Conservation (phyloP, 441 rosid genomes). For the Capsella rubella region DNA sequence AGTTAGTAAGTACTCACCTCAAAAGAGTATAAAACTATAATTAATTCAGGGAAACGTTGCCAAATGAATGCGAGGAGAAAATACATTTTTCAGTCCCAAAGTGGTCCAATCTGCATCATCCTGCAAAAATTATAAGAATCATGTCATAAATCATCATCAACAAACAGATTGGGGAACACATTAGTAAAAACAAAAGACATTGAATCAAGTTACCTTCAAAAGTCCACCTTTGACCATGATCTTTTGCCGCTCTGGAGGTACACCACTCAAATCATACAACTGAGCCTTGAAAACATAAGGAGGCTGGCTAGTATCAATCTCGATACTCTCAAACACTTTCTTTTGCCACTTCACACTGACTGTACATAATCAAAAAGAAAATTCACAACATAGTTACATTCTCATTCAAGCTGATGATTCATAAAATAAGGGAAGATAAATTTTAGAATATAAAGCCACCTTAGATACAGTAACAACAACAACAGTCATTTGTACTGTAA, state of each 20-base stretch:
- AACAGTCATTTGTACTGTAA: no score
- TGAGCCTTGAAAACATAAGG: constrained; percentile 87
- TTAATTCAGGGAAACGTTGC: constrained; percentile 60
- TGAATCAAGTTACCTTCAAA: constrained; percentile 60
- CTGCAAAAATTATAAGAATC: constrained; percentile 45
- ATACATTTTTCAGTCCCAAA: constrained; percentile 76
- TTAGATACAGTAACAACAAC: no score
- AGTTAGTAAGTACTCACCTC: background rate
- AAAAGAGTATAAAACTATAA: constrained; percentile 36
- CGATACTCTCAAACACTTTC: constrained; percentile 79
- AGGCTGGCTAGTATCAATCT: constrained; percentile 77
- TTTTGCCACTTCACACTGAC: constrained; percentile 95
- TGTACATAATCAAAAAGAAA: constrained; percentile 31
- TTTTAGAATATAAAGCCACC: no score
- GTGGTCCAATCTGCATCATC: constrained; percentile 92
- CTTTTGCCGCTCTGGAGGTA: constrained; percentile 95
- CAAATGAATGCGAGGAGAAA: constrained; percentile 1
- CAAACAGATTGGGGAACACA: background rate
- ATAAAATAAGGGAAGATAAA: no score
- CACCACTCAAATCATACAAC: constrained; percentile 87
- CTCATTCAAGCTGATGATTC: no score
- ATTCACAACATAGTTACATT: background rate
- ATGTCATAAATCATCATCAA: background rate
- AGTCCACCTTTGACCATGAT: constrained; percentile 97
- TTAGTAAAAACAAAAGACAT: background rate